Evolutionary conservation across 192 early-diverging fungal species (phyloP).

Genomic region (Rhizophagus sp.): DNA sequence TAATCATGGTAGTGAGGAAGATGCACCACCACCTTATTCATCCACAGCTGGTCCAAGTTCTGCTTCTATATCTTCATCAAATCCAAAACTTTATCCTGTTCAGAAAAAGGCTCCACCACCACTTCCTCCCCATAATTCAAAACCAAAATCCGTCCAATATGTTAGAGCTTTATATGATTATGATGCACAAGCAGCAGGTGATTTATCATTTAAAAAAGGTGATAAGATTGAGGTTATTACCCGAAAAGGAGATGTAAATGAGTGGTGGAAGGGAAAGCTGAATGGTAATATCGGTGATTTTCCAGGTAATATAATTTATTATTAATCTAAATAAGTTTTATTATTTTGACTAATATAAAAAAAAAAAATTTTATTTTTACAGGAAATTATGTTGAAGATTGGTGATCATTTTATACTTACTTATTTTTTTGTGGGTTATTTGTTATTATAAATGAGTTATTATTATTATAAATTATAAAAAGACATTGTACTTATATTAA

Average conservation of each 20-base stretch:
- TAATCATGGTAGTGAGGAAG: not conserved
- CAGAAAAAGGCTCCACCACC: conserved; percentile 4
- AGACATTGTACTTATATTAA: no score
- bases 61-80: not conserved
- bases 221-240: conserved; percentile 72
- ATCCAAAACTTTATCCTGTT: not conserved
- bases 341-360: not conserved
- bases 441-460: no score
- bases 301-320: conserved; percentile 58
- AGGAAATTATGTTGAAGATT: not conserved
- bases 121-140: conserved; percentile 41
- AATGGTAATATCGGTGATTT: conserved; percentile 67
- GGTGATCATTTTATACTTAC: not conserved
- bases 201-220: conserved; percentile 70
- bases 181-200: conserved; percentile 69
- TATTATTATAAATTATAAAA: no score
- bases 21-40: conserved; percentile 14
- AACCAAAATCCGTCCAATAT: conserved; percentile 38
- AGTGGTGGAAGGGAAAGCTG: conserved; percentile 83
- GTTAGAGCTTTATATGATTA: conserved; percentile 81
- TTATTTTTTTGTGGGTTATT: no score
- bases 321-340: not conserved
- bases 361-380: not conserved
- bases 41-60: not conserved
- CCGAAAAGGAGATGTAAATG: conserved; percentile 57